phyloP scores from a whole-genome alignment of 78 protist genomes.

The Neovahlkampfia damariscottae region DNA sequence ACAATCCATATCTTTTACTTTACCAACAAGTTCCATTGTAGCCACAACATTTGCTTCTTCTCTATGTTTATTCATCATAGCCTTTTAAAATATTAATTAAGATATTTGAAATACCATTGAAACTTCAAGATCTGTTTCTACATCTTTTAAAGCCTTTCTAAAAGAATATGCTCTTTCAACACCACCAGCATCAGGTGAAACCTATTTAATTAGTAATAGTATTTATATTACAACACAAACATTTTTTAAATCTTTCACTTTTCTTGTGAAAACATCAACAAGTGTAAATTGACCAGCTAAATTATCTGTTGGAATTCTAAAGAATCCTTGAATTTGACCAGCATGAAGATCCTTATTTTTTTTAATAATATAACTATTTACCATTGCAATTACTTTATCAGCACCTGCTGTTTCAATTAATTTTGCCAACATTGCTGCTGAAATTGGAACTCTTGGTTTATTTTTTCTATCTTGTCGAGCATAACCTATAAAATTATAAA shows the following conservation, averaged over 20 bases:
- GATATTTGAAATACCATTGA: no score
- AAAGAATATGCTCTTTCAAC: conserved; percentile 22
- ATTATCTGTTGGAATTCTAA: conserved; percentile 48
- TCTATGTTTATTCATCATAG: conserved; percentile 23
- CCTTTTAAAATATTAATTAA: no score
- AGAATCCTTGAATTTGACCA: conserved; percentile 76
- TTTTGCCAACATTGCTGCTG: conserved; percentile 52
- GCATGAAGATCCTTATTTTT: conserved; percentile 79
- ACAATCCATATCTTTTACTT: conserved; percentile 11
- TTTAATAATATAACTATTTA: no score
- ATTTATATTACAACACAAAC: neutral
- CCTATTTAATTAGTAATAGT: neutral
- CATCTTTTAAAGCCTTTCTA: neutral
- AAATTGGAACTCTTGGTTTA: conserved; percentile 53
- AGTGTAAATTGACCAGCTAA: neutral
- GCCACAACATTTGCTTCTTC: neutral
- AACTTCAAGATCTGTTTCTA: neutral
- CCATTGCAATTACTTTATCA: conserved; percentile 44
- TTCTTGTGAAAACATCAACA: neutral
- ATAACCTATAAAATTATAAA: conserved; percentile 59
- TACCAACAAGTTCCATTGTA: conserved; percentile 27
- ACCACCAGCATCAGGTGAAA: conserved; percentile 45
- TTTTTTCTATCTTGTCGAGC: conserved; percentile 64
- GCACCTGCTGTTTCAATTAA: conserved; percentile 47
- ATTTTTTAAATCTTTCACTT: neutral